Evolutionary conservation across 1,284 basidiomycete species (phyloP).

Genomic region (Tilletiopsis washingtonensis): DNA sequence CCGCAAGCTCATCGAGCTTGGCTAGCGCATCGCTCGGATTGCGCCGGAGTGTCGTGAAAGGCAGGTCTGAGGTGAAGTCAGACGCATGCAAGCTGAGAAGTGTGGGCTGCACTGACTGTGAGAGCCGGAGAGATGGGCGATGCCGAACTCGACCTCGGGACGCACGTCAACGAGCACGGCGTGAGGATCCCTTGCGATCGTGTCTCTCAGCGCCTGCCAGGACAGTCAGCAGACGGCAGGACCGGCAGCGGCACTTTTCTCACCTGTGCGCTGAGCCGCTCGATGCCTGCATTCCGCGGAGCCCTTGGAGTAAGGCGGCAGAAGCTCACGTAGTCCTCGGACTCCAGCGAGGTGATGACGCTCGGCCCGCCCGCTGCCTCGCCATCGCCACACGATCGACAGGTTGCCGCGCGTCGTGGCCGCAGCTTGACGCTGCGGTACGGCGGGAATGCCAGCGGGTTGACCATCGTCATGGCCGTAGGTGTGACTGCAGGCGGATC

Average conservation of each 20-base stretch:
- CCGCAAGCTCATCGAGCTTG: conserved; percentile 51
- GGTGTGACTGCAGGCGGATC: too few relatives aligned
- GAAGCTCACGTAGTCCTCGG: conserved; percentile 37
- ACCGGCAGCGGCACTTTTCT: background rate
- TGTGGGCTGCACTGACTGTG: conserved; percentile 57
- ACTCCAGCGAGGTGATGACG: conserved; percentile 21
- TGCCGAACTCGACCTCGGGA: conserved; percentile 71
- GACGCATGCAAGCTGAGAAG: background rate
- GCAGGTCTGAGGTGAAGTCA: conserved; percentile 55
- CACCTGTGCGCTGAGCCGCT: background rate
- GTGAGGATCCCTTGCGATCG: background rate
- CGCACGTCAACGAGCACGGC: conserved; percentile 71
- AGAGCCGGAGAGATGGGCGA: conserved; percentile 69
- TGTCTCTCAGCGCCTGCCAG: background rate
- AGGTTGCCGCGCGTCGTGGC: conserved; percentile 22
- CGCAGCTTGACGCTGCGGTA: conserved; percentile 78
- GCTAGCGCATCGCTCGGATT: conserved; percentile 54
- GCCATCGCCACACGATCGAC: conserved; percentile 37
- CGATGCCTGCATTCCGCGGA: background rate
- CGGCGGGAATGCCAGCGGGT: conserved; percentile 61
- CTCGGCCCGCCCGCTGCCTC: conserved; percentile 6
- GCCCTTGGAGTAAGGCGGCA: conserved; percentile 20
- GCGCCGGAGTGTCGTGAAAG: conserved; percentile 58
- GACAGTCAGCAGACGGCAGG: background rate
- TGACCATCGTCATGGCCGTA: conserved; percentile 64